A percentile compares a stretch with the other conserved stretches of the same genome.
Conservation (phyloP, 768 basidiomycete species). For the Pulveroboletus sp. region DNA sequence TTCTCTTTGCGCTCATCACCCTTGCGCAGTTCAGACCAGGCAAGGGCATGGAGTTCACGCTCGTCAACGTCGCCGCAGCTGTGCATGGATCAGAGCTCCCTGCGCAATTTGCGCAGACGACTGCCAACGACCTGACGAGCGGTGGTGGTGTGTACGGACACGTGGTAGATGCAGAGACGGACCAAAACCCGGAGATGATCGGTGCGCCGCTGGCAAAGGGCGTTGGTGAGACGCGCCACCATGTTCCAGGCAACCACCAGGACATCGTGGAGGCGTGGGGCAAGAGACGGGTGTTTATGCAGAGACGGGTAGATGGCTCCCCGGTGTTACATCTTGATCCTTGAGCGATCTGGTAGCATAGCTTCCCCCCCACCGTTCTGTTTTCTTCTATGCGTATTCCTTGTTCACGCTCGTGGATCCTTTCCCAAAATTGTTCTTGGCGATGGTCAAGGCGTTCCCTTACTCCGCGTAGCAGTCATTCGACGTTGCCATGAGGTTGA, state of each 20-base stretch:
- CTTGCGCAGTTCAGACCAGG: conserved; percentile 21
- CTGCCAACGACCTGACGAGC: too few species aligned
- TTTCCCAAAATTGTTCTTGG: too few species aligned
- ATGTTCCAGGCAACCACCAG: background rate
- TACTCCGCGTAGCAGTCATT: too few species aligned
- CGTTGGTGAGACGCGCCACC: background rate
- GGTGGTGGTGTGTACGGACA: background rate
- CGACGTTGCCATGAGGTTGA: too few species aligned
- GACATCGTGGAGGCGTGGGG: conserved; percentile 8
- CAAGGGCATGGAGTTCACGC: conserved; percentile 22
- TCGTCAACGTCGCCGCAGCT: conserved; percentile 19
- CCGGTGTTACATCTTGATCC: conserved; percentile 8
- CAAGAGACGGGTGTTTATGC: conserved; percentile 11
- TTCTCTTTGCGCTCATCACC: conserved; percentile 19
- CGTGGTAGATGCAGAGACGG: background rate
- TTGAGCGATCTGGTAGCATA: background rate
- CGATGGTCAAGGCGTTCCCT: too few species aligned
- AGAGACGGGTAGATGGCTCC: conserved; percentile 16
- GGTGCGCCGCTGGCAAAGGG: background rate
- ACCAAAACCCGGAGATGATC: background rate
- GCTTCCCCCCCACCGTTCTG: too few species aligned
- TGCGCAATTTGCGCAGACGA: conserved; percentile 9
- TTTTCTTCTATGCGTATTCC: too few species aligned
- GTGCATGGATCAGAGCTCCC: conserved; percentile 25
- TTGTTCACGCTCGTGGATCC: too few species aligned